Base-by-base conservation (phyloP, 1,139 yeast genomes). In the Scheffersomyces cryptocercus region DNA sequence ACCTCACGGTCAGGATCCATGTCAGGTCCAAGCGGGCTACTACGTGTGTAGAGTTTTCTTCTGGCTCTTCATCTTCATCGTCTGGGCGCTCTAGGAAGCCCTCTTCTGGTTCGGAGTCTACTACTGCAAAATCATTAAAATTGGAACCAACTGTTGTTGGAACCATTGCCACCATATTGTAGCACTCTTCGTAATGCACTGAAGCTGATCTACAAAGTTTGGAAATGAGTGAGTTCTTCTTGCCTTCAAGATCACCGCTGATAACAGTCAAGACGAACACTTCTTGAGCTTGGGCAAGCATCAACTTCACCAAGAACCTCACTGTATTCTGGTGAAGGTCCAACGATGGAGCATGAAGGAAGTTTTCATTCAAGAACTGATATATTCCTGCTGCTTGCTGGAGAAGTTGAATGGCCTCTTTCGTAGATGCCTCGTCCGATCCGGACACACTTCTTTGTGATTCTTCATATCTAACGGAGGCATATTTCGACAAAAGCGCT, bases 251-350 rank as follows among this genome's bases (percentile, higher is more conserved):
- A 50, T 74, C 79, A 6, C 70, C 73, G 38, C 74, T 75, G 35
- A 89, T 65, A 28, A 84, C 78, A 52, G 82, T 85, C 56, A 85
- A 66, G 4, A 85, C 68, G 59, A 91, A 90, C 9, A 87, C 77
- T 54, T 93, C 97, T 60, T 90, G 97, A 2, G 95, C 88, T 61
- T 93, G 97, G 0, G 96, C 95, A 46, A 89, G 70, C 81, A 84
- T 81, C 47, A 91, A 63, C 51, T 77, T 77, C 12, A 76, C 64
- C 44, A 91, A 73, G 39, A 88, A 85, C 40, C 75, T 75, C 14
- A 88, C 81, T 1, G 90, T 83, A 29, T 84, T 81, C 40, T 85
- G 87, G 45, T 79, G 74, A 45, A 91, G 68, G 61, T 93, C 99
- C 3, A 77, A 73, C 5, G 93, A 82, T 0, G 98, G 97, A 0